A percentile compares a stretch with the other conserved stretches of the same genome.
These are phyloP conservation scores for Polyplosphaeria fusca DNA, from an alignment of 495 filamentous ascomycete species.

Conservation along the genomic window DNA sequence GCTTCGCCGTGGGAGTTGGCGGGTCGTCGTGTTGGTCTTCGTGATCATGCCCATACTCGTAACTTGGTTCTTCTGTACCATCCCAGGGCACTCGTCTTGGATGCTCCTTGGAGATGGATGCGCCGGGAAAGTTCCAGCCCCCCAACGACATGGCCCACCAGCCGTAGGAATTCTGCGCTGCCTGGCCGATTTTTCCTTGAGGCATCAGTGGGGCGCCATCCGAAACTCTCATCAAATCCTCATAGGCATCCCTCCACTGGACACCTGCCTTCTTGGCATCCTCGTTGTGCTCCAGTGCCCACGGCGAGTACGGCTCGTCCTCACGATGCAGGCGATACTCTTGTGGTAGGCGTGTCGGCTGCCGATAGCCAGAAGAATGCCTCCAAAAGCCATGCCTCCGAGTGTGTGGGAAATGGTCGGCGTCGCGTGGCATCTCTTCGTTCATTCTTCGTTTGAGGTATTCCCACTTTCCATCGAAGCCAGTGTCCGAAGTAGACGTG, in stretches of 20 bases:
- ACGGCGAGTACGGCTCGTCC: constrained; percentile 24
- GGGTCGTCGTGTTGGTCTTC: constrained; percentile 33
- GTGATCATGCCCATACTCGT: constrained; percentile 31
- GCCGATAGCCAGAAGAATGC: neutral
- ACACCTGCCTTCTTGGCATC: neutral
- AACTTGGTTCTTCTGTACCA: constrained; percentile 19
- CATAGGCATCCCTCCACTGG: constrained; percentile 29
- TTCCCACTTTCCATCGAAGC: neutral
- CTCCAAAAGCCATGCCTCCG: too few species aligned
- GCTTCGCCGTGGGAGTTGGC: constrained; percentile 9
- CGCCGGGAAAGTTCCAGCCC: neutral
- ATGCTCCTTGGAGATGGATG: neutral
- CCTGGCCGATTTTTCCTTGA: constrained; percentile 6
- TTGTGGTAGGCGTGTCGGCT: neutral
- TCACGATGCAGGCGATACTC: neutral
- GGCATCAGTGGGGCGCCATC: constrained; percentile 16
- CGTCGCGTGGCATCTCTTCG: neutral
- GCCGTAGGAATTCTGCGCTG: neutral
- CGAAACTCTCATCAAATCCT: constrained; percentile 23
- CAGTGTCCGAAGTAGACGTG: neutral
- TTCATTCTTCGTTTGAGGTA: neutral
- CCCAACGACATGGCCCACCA: neutral
- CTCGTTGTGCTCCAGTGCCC: constrained; percentile 13
- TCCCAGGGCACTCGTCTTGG: constrained; percentile 6
- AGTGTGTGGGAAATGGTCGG: neutral